Base-by-base conservation (phyloP, 208 protist genomes). In the Wallacemonas rigidus region DNA sequence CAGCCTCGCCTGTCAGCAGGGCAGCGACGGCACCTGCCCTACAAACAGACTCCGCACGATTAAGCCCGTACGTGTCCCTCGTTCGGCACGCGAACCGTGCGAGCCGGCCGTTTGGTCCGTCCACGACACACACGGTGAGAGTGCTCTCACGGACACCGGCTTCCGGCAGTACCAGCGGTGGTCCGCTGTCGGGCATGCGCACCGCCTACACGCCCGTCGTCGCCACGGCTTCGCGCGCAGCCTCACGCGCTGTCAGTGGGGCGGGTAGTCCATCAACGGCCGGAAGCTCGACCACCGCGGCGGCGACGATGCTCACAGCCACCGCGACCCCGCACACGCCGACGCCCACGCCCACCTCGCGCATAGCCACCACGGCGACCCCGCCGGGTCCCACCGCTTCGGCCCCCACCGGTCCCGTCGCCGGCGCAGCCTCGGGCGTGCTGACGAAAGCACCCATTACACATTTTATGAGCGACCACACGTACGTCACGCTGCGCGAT, bases 141-240 rank as follows among this genome's bases (percentile, higher is more conserved):
- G 12, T 45, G 41, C 11, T 50, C 8, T 17, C 60, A 17, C 60
- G 43, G 8, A 12, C 45, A 12, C 12, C 45, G 45, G 45, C 12
- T 6, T 12, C 12, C 8, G 26, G 9, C 53, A 58, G 53, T 36
- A 7, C 17, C 57, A 38, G 57, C 36, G 12, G 57, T 63, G 53
- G 53, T n/a, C 6, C 14, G 53, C 11, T 58, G 9, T 15, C 53
- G 53, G 60, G 40, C 4, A 65, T 65, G 60, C 40, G 41, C 41
- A 65, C 60, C n/a, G 41, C 40, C 41, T 65, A 65, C 60, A 65
- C 60, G 41, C 60, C 60, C 41, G 60, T 65, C 12, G 15, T 41
- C 12, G n/a, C 60, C 38, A 48, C 9, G 11, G 43, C 60, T 14
- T 7, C 53, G 9, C 8, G 14, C 45, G 45, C 45, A 14, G 45